A percentile compares a stretch with the other conserved stretches of the same genome.
Evolutionary conservation across 148 eudicot species (phyloP).

Genomic region (Pharnaceum exiguum): DNA sequence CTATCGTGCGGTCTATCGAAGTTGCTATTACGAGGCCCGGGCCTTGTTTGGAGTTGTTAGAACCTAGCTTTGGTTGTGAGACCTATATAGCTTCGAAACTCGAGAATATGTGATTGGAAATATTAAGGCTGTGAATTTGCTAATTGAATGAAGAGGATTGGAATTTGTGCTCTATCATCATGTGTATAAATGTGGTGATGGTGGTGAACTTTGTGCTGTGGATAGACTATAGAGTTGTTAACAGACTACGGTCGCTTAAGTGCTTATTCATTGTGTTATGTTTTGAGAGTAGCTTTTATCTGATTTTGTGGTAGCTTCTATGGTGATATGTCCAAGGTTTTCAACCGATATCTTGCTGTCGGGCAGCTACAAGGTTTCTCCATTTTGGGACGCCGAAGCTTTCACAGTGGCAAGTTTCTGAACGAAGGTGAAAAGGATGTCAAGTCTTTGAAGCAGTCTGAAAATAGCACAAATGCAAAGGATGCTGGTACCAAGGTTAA

Average conservation of each 20-base stretch:
- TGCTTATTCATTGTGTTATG: background rate
- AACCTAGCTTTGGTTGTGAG: too few relatives aligned
- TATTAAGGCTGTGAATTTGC: background rate
- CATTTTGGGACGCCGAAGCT: conserved; percentile 21
- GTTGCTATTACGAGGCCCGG: too few relatives aligned
- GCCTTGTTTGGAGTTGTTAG: too few relatives aligned
- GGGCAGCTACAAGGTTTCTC: conserved; percentile 13
- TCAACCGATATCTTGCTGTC: conserved; percentile 13
- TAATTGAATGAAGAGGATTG: background rate
- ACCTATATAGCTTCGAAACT: too few relatives aligned
- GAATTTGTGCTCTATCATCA: background rate
- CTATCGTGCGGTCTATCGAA: too few relatives aligned
- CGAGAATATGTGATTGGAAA: too few relatives aligned
- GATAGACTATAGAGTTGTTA: background rate
- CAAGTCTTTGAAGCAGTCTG: conserved; percentile 29
- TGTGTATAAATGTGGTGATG: background rate
- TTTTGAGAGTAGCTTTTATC: conserved; percentile 13
- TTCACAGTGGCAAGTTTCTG: conserved; percentile 42
- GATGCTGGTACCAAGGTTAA: conserved; percentile 37
- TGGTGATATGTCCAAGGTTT: conserved; percentile 55
- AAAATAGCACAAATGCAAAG: conserved; percentile 17
- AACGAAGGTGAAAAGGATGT: conserved; percentile 28
- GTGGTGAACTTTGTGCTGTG: background rate
- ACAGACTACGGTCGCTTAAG: background rate
- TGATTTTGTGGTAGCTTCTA: conserved; percentile 45